phyloP scores from a whole-genome alignment of 163 green algal species.

The Chloromonas sp. region DNA sequence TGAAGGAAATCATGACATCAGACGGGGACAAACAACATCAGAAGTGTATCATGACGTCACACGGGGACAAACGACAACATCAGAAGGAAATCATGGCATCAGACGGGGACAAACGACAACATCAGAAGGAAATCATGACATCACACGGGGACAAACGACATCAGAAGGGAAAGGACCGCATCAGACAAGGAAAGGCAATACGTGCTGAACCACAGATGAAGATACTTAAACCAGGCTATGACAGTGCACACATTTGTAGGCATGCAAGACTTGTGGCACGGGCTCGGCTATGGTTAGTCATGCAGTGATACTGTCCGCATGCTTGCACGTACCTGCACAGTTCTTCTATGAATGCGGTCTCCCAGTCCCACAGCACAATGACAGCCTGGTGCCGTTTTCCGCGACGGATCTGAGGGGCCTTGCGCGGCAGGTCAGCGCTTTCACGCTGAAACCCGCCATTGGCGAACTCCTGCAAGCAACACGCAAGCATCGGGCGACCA shows the following conservation, averaged over 20 bases:
- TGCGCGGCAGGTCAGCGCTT: neutral
- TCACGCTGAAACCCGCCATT: neutral
- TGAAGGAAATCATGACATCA: neutral
- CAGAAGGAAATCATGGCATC: neutral
- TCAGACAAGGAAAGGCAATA: too few species aligned
- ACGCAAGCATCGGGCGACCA: too few species aligned
- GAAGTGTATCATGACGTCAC: neutral
- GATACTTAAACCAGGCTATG: too few species aligned
- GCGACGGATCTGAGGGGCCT: neutral
- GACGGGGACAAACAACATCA: neutral
- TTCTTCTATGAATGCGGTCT: conserved; percentile 19
- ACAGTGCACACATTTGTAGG: too few species aligned
- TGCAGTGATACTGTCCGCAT: too few species aligned
- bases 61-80: neutral
- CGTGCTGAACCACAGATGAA: too few species aligned
- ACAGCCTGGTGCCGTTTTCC: too few species aligned
- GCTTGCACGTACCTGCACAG: neutral
- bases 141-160: neutral
- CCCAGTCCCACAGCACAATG: conserved; percentile 22
- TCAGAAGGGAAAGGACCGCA: too few species aligned
- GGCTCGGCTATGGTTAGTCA: too few species aligned
- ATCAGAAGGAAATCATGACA: too few species aligned
- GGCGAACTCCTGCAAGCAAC: neutral
- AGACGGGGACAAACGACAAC: neutral
- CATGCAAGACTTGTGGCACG: too few species aligned